Conservation (phyloP, 768 basidiomycete genomes). For the Leccinum incarnatum region DNA sequence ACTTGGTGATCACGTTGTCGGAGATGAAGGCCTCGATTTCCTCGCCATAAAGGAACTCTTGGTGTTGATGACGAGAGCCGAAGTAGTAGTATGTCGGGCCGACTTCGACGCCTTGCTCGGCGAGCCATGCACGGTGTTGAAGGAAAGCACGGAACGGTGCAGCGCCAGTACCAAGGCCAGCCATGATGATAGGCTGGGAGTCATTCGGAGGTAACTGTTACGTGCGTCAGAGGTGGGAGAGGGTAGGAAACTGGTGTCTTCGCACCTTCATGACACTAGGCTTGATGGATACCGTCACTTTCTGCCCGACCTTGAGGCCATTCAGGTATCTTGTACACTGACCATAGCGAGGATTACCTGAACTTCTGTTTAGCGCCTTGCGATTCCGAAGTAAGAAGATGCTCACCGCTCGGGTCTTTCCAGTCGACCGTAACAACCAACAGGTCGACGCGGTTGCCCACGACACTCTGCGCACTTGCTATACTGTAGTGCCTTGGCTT, state of each 20-base stretch:
- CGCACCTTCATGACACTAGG: constrained; percentile 98
- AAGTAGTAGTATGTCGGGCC: constrained; percentile 99
- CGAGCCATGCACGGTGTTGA: constrained; percentile 87
- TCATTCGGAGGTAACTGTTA: constrained; percentile 75
- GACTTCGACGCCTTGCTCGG: constrained; percentile 69
- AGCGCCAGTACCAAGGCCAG: constrained; percentile 96
- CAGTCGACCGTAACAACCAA: constrained; percentile 97
- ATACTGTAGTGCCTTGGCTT: constrained; percentile 99
- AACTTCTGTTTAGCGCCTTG: constrained; percentile 3
- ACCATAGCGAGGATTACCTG: constrained; percentile 78
- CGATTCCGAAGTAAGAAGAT: not conserved
- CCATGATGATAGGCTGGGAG: constrained; percentile 94
- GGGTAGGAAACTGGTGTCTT: not conserved
- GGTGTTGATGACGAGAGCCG: constrained; percentile 91
- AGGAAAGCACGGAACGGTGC: constrained; percentile 99
- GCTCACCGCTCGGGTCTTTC: constrained; percentile 76
- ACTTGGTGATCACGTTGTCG: constrained; percentile 80
- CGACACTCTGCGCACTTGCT: constrained; percentile 91
- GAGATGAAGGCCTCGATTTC: constrained; percentile 93
- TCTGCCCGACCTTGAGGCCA: constrained; percentile 76
- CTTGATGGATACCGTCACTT: constrained; percentile 96
- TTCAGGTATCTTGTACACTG: constrained; percentile 97
- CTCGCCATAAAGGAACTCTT: constrained; percentile 96
- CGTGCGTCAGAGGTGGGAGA: constrained; percentile 10
- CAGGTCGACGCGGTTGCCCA: constrained; percentile 92